Base-by-base conservation (phyloP, 495 filamentous ascomycete species). In the Apiosordaria backusii region DNA sequence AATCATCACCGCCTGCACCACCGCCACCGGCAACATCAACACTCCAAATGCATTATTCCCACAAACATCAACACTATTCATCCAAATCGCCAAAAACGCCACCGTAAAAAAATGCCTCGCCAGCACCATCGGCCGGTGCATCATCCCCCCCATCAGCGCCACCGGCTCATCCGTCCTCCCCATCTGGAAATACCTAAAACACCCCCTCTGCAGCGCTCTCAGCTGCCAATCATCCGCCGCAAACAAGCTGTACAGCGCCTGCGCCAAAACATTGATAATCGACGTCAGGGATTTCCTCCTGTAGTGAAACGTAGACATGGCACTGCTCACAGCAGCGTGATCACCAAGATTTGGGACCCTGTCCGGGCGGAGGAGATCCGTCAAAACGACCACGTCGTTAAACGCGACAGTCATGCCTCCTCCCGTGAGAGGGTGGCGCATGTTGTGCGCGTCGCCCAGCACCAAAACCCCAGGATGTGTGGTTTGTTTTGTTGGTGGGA, bases 341-440 rank as follows among this genome's bases (percentile, higher is more conserved):
- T 97, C 84, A 27, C 81, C 84, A n/a, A 99, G 80, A 67, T 82
- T 78, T 3, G 92, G 90, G 4, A 96, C 82, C 0, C 75, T 71
- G 57, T 84, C 77, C 0, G 90, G 92, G 61, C 82, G 82, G 1
- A 97, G 84, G 26, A 97, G 76, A 1, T 88, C 82, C 15, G 86
- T 78, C n/a, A 97, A 81, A 0, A 93, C 76, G 7, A 92, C 84
- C 1, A 89, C 93, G 76, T 97, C 93, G 72, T 91, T 93, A 72
- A 97, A 87, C 3, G 91, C 93, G 0, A 97, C 93, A 0, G 93
- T 97, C 93, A 97, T 97, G 68, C 93, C 93, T 69, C 93, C 93
- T 62, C 93, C 93, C 0, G 93, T 97, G 15, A 97, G 80, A 0
- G 93, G 93, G 79, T 97, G 93, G 4, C 93, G 90, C 93, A 97